Evolutionary conservation across 768 basidiomycete genomes (phyloP).

Genomic region (Cystobasidium tubakii): DNA sequence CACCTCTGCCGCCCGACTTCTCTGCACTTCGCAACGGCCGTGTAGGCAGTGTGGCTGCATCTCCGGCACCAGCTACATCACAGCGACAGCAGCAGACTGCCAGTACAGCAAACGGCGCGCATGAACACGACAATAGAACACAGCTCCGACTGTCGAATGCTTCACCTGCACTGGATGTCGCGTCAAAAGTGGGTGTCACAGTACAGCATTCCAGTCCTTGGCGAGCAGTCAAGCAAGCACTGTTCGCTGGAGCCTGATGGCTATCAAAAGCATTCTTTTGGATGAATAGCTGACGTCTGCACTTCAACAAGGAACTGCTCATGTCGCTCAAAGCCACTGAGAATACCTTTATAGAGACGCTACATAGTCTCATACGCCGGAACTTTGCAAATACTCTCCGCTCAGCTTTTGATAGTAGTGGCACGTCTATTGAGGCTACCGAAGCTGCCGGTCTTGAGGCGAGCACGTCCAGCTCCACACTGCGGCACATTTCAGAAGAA

Average conservation of each 20-base stretch:
- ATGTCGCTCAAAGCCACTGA: slow-evolving; percentile 9
- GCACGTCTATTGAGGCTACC: neutral
- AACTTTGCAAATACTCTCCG: slow-evolving; percentile 2
- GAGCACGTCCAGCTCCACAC: neutral
- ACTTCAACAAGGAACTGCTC: slow-evolving; percentile 9
- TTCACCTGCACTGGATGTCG: neutral
- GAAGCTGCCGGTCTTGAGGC: neutral
- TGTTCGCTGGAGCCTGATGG: neutral
- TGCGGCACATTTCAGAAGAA: neutral
- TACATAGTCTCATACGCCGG: slow-evolving; percentile 11
- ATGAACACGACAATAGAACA: too few relatives aligned
- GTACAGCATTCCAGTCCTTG: neutral
- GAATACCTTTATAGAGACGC: slow-evolving; percentile 15
- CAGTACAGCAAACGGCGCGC: neutral
- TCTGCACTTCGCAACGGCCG: neutral
- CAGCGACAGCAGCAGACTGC: neutral
- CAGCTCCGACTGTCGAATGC: neutral
- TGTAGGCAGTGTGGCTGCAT: neutral
- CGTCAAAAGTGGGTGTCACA: neutral
- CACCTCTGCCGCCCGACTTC: slow-evolving; percentile 28
- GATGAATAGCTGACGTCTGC: neutral
- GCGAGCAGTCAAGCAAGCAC: neutral
- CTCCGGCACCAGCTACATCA: neutral
- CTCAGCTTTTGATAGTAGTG: neutral
- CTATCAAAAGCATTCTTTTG: neutral